These are phyloP conservation scores for Tremellales sp. DNA, from an alignment of 1,284 basidiomycete species.

Conservation along the genomic window DNA sequence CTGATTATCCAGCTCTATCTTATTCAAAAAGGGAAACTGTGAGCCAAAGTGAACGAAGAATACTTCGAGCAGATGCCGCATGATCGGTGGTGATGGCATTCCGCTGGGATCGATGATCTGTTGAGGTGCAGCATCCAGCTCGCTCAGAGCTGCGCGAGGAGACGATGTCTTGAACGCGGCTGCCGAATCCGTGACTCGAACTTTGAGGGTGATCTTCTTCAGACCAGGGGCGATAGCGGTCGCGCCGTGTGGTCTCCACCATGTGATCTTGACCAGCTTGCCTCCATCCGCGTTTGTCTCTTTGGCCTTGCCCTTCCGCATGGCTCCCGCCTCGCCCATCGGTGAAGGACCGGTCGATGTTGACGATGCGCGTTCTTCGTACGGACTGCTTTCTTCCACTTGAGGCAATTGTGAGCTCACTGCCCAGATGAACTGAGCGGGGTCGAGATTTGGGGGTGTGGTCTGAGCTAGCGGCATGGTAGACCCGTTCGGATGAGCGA, in stretches of 20 bases:
- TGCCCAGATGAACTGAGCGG: conserved; percentile 28
- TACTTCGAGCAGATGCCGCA: conserved; percentile 27
- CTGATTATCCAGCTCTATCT: conserved; percentile 9
- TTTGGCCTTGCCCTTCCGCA: not conserved
- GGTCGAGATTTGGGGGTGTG: conserved; percentile 11
- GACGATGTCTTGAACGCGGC: conserved; percentile 3
- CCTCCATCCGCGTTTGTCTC: conserved; percentile 6
- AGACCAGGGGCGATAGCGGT: conserved; percentile 10
- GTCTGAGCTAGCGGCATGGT: not conserved
- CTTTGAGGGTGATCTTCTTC: conserved; percentile 30
- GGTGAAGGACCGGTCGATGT: not conserved
- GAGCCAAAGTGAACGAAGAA: conserved; percentile 29
- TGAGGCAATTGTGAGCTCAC: conserved; percentile 23
- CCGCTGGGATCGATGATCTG: conserved; percentile 18
- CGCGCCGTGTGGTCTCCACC: conserved; percentile 36
- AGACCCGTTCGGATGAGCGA: not conserved
- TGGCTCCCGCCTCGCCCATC: not conserved
- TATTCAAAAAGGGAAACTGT: conserved; percentile 27
- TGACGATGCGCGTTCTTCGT: conserved; percentile 9
- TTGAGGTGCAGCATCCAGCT: not conserved
- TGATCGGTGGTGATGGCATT: conserved; percentile 13
- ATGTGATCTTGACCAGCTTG: conserved; percentile 34
- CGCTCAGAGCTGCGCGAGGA: not conserved
- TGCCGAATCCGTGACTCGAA: conserved; percentile 21
- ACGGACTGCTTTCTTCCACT: conserved; percentile 24